phyloP scores from a whole-genome alignment of 306 rosid genomes.

The Medicago arabica region DNA sequence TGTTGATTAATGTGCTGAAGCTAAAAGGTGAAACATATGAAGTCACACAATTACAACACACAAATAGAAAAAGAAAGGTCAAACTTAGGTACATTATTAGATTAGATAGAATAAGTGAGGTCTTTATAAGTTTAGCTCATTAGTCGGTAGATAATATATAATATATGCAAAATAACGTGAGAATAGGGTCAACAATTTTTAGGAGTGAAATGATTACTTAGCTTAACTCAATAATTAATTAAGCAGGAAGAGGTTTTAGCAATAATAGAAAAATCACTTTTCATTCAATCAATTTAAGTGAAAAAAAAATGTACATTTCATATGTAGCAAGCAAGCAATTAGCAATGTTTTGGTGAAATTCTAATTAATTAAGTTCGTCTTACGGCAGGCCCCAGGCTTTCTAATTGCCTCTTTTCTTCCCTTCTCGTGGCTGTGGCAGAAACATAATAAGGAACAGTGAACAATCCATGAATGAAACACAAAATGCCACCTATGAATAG shows the following conservation, averaged over 20 bases:
- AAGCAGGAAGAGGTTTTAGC: not conserved
- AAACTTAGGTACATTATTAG: too few relatives aligned
- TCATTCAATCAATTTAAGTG: slow-evolving; percentile 15
- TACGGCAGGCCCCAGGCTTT: not conserved
- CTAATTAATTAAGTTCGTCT: slow-evolving; percentile 7
- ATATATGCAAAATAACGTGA: too few relatives aligned
- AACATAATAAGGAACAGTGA: slow-evolving; percentile 68
- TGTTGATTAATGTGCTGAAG: too few relatives aligned
- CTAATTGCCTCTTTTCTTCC: slow-evolving; percentile 44
- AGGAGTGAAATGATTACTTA: not conserved
- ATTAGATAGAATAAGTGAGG: too few relatives aligned
- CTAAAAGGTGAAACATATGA: too few relatives aligned
- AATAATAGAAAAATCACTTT: not conserved
- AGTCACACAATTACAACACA: too few relatives aligned
- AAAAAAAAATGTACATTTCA: slow-evolving; percentile 23
- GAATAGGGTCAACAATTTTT: not conserved
- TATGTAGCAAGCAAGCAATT: slow-evolving; percentile 1
- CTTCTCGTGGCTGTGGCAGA: slow-evolving; percentile 57
- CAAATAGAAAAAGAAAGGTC: too few relatives aligned
- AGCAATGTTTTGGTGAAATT: not conserved
- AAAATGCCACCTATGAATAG: slow-evolving; percentile 74
- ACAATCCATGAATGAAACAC: slow-evolving; percentile 76
- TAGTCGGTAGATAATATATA: too few relatives aligned
- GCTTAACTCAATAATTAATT: not conserved
- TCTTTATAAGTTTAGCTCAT: too few relatives aligned